Conservation (phyloP, 495 filamentous ascomycete genomes). For the Penicillium macrosclerotiorum region DNA sequence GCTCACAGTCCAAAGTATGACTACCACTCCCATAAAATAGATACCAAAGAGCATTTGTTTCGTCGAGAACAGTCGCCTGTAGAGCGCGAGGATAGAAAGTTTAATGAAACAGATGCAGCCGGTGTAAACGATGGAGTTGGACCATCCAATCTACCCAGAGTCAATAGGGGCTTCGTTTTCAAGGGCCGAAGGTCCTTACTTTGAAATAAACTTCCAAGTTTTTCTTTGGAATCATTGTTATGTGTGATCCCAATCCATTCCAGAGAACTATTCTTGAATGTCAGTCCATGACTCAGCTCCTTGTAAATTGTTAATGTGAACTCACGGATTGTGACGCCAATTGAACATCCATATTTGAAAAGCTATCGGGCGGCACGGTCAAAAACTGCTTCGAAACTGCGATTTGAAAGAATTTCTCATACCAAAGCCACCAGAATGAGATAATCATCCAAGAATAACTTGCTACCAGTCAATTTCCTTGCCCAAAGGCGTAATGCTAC, state of each 20-base stretch:
- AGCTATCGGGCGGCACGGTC: constrained; percentile 12
- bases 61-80: constrained; percentile 36
- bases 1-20: constrained; percentile 32
- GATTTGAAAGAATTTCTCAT: no score
- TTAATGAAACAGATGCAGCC: constrained; percentile 34
- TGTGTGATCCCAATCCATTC: constrained; percentile 35
- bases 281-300: no score
- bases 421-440: constrained; percentile 38
- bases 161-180: no score
- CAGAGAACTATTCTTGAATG: constrained; percentile 20
- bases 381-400: not conserved
- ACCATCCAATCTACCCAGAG: constrained; percentile 19
- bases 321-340: constrained; percentile 28
- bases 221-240: constrained; percentile 27
- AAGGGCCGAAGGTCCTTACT: no score
- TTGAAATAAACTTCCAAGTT: constrained; percentile 29
- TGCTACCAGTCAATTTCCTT: constrained; percentile 23
- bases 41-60: constrained; percentile 25
- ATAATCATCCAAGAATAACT: constrained; percentile 35
- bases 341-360: constrained; percentile 37
- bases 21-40: constrained; percentile 23
- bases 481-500: constrained; percentile 31
- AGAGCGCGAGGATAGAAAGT: constrained; percentile 42
- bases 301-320: no score
- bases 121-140: constrained; percentile 35